Conservation (phyloP, 2,329 filamentous ascomycete species). For the Trichoderma guizhouense region DNA sequence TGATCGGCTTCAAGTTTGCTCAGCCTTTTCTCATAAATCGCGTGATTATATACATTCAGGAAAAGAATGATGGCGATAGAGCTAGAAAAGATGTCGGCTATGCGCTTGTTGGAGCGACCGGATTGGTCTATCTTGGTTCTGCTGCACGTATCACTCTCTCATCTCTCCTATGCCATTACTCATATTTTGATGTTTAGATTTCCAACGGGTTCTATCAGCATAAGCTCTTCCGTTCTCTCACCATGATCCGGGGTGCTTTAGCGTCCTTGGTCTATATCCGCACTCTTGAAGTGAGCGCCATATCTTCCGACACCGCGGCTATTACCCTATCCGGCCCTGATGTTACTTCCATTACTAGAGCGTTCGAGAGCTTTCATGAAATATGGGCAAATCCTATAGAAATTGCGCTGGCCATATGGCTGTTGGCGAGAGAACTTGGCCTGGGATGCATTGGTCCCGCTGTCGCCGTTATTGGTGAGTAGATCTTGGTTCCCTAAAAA, state of each 20-base stretch:
- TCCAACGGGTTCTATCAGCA: constrained; percentile 22
- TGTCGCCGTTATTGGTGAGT: constrained; percentile 29
- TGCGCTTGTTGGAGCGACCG: constrained; percentile 21
- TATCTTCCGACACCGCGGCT: neutral
- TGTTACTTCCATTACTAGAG: constrained; percentile 37
- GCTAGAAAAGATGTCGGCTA: constrained; percentile 13
- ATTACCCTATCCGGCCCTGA: constrained; percentile 38
- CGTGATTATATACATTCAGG: neutral
- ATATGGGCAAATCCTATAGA: constrained; percentile 41
- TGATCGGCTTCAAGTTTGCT: constrained; percentile 29
- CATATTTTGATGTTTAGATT: neutral
- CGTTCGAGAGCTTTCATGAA: constrained; percentile 34
- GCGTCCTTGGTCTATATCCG: constrained; percentile 24
- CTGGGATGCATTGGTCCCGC: constrained; percentile 44
- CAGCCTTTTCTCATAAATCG: constrained; percentile 30
- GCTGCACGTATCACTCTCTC: neutral
- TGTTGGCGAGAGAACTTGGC: constrained; percentile 45
- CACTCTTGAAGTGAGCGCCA: constrained; percentile 21
- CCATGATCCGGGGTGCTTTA: constrained; percentile 24
- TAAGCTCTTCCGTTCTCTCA: constrained; percentile 21
- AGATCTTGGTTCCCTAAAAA: neutral
- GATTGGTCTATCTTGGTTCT: constrained; percentile 24
- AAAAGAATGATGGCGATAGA: neutral
- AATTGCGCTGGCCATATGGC: constrained; percentile 42
- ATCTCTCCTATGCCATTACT: neutral